Base-by-base conservation (phyloP, 805 yeast species). In the Lipomyces starkeyi region DNA sequence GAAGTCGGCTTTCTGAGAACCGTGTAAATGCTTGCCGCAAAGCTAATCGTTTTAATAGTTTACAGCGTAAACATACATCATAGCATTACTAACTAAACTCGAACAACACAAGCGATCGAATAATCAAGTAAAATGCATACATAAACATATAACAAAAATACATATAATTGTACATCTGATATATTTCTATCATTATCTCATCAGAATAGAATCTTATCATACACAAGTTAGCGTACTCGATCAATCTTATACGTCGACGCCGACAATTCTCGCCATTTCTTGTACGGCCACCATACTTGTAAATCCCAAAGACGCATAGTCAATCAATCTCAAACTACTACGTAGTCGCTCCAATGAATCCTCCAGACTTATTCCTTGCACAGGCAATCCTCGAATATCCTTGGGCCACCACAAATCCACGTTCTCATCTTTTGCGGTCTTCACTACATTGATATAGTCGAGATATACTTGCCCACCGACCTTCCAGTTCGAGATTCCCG, bases 391-490 rank as follows among this genome's bases (percentile, higher is more conserved):
- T 13, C 56, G 47, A 13, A 65, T 47, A n/a, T 54, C 37, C 60
- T 40, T 58, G 3, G 72, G 72, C 72, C 72, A 69, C 71, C 71
- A 68, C 25, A 14, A 27, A 14, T 8, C 22, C 3, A 34, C 35
- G 20, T 60, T 54, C 14, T 55, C 61, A 4, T 6, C 59, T 3
- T 43, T 34, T 3, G 27, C 32, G 25, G 37, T 55, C 29, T 61
- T 61, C 37, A 73, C 56, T 11, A 74, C 58, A 32, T 65, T 63
- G 52, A 72, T 71, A 61, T 74, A 77, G 20, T 76, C 77, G 27
- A 77, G 68, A 47, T 86, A 82, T 29, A 80, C 75, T 54, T 76
- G 71, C 2, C 80, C 83, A 25, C 81, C 80, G 0, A 59, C 47
- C 8, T 61, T 63, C 83, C 83, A 81, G 6, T 65, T 54, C 1